Conservation (phyloP, 306 rosid species). For the Arachis stenosperma region DNA sequence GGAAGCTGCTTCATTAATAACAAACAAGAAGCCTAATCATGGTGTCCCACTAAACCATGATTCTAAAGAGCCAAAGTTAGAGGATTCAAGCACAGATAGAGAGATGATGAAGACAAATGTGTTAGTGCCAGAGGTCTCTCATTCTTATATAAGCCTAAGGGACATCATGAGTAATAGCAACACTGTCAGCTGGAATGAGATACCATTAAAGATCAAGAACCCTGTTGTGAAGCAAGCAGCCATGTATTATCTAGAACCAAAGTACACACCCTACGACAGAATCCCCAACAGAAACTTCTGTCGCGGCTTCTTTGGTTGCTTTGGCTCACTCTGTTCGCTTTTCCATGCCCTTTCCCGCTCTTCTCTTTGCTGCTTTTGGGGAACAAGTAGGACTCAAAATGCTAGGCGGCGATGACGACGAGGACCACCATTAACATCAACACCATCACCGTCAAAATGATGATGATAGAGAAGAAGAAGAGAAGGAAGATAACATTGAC, state of each 20-base stretch:
- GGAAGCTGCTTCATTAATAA: not conserved
- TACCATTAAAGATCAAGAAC: slow-evolving; percentile 67
- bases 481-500: slow-evolving; percentile 34
- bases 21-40: too few relatives aligned
- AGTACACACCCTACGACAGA: slow-evolving; percentile 40
- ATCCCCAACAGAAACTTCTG: slow-evolving; percentile 19
- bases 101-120: slow-evolving; percentile 38
- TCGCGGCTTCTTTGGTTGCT: slow-evolving; percentile 31
- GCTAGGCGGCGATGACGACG: not conserved
- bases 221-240: slow-evolving; percentile 78
- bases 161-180: slow-evolving; percentile 46
- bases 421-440: not conserved
- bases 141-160: slow-evolving; percentile 57
- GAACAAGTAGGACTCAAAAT: not conserved
- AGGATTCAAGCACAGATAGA: slow-evolving; percentile 25
- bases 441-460: not conserved
- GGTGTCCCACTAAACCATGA: too few relatives aligned
- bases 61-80: not conserved
- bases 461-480: not conserved
- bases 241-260: slow-evolving; percentile 67
- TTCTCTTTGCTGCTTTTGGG: slow-evolving; percentile 14
- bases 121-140: slow-evolving; percentile 18
- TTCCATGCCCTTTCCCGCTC: not conserved
- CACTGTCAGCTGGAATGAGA: slow-evolving; percentile 53
- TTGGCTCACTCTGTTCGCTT: slow-evolving; percentile 43